These are phyloP conservation scores for Eremochloa ophiuroides DNA, from an alignment of 176 grass and related monocot species.

Conservation along the genomic window DNA sequence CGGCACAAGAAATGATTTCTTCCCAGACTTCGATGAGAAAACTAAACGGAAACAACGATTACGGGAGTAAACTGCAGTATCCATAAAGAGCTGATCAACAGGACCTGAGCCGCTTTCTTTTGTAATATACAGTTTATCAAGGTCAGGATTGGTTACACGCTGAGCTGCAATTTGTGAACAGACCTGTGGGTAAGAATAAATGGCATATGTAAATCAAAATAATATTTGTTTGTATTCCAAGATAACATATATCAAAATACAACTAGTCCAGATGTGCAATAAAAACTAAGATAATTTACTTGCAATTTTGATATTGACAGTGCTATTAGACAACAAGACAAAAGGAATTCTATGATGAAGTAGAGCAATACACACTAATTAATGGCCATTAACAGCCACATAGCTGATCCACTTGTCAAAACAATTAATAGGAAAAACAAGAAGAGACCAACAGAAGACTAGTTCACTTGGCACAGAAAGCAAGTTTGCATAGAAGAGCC, in stretches of 20 bases:
- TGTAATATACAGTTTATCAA: conserved; percentile 66
- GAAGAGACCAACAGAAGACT: background rate
- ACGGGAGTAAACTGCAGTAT: conserved; percentile 83
- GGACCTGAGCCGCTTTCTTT: conserved; percentile 52
- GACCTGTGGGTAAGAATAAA: conserved; percentile 46
- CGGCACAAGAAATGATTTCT: conserved; percentile 79
- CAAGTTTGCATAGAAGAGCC: background rate
- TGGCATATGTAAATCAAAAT: background rate
- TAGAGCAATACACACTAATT: background rate
- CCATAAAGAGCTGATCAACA: conserved; percentile 63
- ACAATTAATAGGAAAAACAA: background rate
- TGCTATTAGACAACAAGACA: background rate
- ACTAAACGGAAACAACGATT: conserved; percentile 92
- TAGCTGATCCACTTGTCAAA: background rate
- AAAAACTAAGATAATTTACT: conserved; percentile 5
- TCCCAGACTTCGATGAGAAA: conserved; percentile 91
- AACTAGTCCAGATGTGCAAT: background rate
- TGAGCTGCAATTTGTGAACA: conserved; percentile 61
- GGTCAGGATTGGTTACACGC: conserved; percentile 37
- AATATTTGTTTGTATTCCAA: background rate
- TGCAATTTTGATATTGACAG: background rate
- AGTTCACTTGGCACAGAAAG: background rate
- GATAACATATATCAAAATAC: background rate
- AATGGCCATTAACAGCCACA: background rate
- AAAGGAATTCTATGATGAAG: background rate